Conservation (phyloP, 768 basidiomycete species). For the Podaxis rugospora region DNA sequence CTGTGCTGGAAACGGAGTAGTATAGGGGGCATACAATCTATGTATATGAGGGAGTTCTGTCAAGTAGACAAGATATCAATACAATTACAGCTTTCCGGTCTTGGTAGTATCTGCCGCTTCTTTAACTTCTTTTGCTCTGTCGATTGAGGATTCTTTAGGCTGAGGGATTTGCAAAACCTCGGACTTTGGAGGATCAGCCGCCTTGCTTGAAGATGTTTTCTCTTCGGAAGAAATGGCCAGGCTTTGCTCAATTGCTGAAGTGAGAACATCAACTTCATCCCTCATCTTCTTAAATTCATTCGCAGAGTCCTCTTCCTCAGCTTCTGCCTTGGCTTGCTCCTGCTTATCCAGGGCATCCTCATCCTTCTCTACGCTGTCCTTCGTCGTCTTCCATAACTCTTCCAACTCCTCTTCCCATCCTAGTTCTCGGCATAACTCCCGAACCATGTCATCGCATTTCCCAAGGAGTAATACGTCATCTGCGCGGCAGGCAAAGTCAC, state of each 20-base stretch:
- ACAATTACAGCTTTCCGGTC: constrained; percentile 1
- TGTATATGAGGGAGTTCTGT: not conserved
- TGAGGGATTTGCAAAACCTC: not conserved
- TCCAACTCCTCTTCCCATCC: constrained; percentile 72
- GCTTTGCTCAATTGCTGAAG: constrained; percentile 26
- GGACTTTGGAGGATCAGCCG: not conserved
- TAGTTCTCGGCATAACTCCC: constrained; percentile 56
- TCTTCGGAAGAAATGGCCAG: constrained; percentile 16
- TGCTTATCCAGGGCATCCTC: constrained; percentile 9
- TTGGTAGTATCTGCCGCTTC: not conserved
- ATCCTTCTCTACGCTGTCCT: constrained; percentile 19
- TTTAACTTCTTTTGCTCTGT: not conserved
- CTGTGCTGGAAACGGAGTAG: constrained; percentile 74
- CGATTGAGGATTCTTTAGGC: not conserved
- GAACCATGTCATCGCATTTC: constrained; percentile 66
- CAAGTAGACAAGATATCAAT: not conserved
- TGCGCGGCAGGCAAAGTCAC: constrained; percentile 48
- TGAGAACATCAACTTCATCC: constrained; percentile 28
- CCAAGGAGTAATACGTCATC: constrained; percentile 66
- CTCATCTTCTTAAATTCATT: constrained; percentile 15
- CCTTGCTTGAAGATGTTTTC: not conserved
- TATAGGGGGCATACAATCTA: constrained; percentile 73
- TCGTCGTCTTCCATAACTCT: constrained; percentile 50
- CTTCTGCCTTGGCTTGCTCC: constrained; percentile 11
- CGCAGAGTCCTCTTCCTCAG: constrained; percentile 8